Percentiles rank a stretch among this genome's conserved stretches.
Conservation (phyloP, 2,329 filamentous ascomycete genomes). For the Claviceps africana region DNA sequence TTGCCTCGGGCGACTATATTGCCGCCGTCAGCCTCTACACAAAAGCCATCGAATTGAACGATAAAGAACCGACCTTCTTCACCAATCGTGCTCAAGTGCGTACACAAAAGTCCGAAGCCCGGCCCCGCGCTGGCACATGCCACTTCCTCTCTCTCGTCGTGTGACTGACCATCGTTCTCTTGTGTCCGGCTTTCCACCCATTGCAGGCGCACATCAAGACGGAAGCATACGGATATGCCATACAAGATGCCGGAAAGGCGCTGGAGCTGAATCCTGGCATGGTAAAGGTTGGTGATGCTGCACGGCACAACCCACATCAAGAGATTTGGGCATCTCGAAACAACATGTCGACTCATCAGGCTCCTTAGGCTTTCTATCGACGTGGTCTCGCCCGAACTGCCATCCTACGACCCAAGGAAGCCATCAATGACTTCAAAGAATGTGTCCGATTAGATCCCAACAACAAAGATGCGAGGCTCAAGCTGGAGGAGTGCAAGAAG, state of each 20-base stretch:
- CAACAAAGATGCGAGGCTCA: constrained; percentile 84
- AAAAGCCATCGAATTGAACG: constrained; percentile 73
- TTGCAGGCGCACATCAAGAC: constrained; percentile 84
- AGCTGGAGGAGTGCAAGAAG: constrained; percentile 87
- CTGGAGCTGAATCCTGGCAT: constrained; percentile 79
- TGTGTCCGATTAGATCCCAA: constrained; percentile 75
- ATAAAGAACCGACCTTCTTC: constrained; percentile 76
- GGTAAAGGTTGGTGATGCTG: constrained; percentile 54
- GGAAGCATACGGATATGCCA: constrained; percentile 86
- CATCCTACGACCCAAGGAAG: constrained; percentile 77
- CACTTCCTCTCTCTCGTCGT: constrained; percentile 16
- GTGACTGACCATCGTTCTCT: constrained; percentile 28
- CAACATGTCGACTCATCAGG: not conserved
- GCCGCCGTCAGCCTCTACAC: constrained; percentile 71
- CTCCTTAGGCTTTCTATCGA: constrained; percentile 71
- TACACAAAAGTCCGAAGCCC: constrained; percentile 9
- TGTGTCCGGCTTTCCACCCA: not conserved
- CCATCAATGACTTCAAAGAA: constrained; percentile 80
- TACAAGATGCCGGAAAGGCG: constrained; percentile 79
- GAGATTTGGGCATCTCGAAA: too few relatives aligned
- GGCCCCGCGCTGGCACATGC: constrained; percentile 6
- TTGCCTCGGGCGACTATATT: constrained; percentile 75
- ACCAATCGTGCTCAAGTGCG: constrained; percentile 87
- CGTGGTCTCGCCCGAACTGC: constrained; percentile 84
- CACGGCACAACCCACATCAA: too few relatives aligned